phyloP scores from a whole-genome alignment of 2,329 filamentous ascomycete genomes.

The Grosmannia huntii region DNA sequence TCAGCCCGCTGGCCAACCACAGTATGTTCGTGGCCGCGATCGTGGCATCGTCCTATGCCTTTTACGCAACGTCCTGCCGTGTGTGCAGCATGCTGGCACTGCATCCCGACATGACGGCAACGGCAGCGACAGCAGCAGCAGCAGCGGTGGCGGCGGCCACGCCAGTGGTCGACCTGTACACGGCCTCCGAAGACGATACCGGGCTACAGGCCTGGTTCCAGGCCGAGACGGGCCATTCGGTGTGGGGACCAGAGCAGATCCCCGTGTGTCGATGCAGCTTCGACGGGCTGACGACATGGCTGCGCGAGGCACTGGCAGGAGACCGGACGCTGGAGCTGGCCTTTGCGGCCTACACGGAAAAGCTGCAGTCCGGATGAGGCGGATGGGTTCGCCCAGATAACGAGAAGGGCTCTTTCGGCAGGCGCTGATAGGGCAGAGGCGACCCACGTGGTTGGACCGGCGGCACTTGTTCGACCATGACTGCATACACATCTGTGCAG shows the following conservation, averaged over 20 bases:
- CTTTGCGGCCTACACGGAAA: background rate
- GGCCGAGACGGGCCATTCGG: background rate
- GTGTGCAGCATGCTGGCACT: background rate
- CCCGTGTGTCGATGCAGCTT: conserved; percentile 1
- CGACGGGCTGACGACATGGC: background rate
- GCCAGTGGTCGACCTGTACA: background rate
- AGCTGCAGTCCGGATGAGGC: background rate
- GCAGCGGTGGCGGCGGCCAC: background rate
- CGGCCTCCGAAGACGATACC: background rate
- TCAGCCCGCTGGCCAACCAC: conserved; percentile 1
- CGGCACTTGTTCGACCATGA: background rate
- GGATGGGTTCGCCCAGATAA: background rate
- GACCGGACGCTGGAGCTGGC: background rate
- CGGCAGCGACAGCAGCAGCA: background rate
- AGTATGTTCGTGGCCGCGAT: conserved; percentile 5
- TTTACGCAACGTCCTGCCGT: background rate
- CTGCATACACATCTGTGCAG: background rate
- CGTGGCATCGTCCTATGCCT: conserved; percentile 5
- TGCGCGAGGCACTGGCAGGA: background rate
- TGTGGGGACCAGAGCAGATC: background rate
- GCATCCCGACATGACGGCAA: background rate
- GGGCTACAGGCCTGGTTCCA: background rate
- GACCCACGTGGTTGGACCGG: background rate
- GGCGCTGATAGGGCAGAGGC: too few species aligned
- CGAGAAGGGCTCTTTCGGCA: too few species aligned